A percentile compares a stretch with the other conserved stretches of the same genome.
These are phyloP conservation scores for Sechiopsis laciniata DNA, from an alignment of 306 rosid genomes.

Conservation along the genomic window DNA sequence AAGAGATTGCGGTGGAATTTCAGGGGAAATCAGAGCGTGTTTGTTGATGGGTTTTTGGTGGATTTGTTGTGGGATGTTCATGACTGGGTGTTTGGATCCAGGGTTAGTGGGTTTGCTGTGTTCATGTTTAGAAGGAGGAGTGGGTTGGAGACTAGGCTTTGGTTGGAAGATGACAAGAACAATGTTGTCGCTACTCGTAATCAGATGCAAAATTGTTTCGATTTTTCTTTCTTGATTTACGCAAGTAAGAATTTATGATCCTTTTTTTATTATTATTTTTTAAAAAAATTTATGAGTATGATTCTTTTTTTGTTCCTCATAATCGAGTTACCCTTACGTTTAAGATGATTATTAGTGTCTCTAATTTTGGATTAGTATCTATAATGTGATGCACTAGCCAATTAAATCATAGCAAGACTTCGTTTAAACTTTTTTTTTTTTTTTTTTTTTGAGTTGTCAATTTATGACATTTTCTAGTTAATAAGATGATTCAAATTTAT, in stretches of 20 bases:
- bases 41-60: conserved; percentile 79
- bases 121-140: conserved; percentile 86
- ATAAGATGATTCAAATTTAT: no score
- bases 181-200: neutral
- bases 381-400: no score
- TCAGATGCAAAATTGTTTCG: conserved; percentile 31
- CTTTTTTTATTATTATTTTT: neutral
- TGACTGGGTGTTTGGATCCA: conserved; percentile 67
- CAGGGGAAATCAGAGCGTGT: conserved; percentile 79
- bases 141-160: conserved; percentile 73
- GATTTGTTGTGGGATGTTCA: conserved; percentile 97
- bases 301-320: no score
- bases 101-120: conserved; percentile 48
- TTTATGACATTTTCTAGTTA: no score
- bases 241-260: conserved; percentile 57
- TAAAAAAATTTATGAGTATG: no score
- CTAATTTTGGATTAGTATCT: no score
- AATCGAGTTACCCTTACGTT: no score
- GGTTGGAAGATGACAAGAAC: conserved; percentile 78
- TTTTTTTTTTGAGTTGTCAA: no score
- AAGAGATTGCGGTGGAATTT: conserved; percentile 92
- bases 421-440: no score
- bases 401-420: no score
- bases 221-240: conserved; percentile 80
- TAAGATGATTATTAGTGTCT: no score